Base-by-base conservation (phyloP, 2,329 filamentous ascomycete species). In the Cyanodermella asteris region DNA sequence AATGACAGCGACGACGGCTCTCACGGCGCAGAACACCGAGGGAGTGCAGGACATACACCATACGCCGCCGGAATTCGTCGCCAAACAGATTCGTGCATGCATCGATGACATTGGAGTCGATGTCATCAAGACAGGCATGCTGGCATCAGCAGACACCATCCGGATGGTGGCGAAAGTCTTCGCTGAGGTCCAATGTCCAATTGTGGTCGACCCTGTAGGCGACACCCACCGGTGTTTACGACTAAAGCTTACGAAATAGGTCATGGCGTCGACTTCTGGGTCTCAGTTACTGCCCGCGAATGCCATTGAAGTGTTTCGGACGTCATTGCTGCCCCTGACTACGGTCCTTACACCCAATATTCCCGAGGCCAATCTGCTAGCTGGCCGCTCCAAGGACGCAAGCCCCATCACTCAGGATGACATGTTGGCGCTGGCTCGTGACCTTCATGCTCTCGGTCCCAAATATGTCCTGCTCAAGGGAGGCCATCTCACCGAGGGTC, bases 21-120 rank as follows among this genome's bases (percentile, higher is more conserved):
- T 97, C 42, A 97, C 87, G n/a, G 82, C 80, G 10, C 87, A 94
- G 44, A 91, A 94, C 49, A 97, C 87, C 0, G 59, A 64, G 26
- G 80, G 80, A 4, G 81, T 94, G 9, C 59, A 68, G 32, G 78
- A 63, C 34, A 78, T 94, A 25, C 78, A 91, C 41, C 54, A 73
- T 28, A 65, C 76, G 6, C 84, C 84, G 0, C 56, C 76, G 0
- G 57, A 60, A 4, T 93, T 94, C 46, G 67, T 93, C 13, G 59
- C 59, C 35, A 76, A 77, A 54, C 78, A 91, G 49, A 81, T 94
- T 31, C 72, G 84, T 50, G 73, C 76, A 13, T 78, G 74, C 17
- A 57, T 91, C 24, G 69, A 70, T 22, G 87, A 94, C 50, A 65
- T 94, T 31, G 75, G 73, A 3, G 71, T 77, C 3, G 80, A 91